phyloP scores from a whole-genome alignment of 768 basidiomycete species.

The Kwoniella bestiolae region DNA sequence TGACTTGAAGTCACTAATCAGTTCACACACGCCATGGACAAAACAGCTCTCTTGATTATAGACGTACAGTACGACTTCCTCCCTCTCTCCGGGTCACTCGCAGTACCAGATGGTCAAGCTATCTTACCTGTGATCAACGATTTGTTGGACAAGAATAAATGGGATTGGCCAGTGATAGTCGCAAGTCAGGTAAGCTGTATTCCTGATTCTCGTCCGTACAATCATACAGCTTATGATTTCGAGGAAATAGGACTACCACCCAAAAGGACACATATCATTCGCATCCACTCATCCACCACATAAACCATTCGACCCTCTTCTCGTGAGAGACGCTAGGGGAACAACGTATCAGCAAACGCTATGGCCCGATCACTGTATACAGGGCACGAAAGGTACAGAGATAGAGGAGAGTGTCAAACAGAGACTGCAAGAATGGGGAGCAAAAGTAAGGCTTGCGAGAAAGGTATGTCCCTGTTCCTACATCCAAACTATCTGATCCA shows the following conservation, averaged over 20 bases:
- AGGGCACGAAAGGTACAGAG: constrained; percentile 65
- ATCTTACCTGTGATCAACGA: constrained; percentile 66
- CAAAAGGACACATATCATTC: constrained; percentile 71
- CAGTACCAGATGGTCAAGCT: constrained; percentile 67
- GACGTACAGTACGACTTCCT: constrained; percentile 88
- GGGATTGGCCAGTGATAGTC: constrained; percentile 58
- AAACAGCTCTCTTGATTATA: constrained; percentile 68
- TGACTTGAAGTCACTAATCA: neutral
- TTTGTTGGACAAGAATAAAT: constrained; percentile 61
- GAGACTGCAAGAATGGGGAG: constrained; percentile 59
- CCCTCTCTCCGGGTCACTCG: constrained; percentile 67
- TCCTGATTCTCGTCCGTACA: too few relatives aligned
- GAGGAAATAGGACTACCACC: constrained; percentile 62
- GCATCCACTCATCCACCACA: constrained; percentile 61
- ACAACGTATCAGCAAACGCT: constrained; percentile 63
- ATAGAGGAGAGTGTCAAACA: constrained; percentile 66
- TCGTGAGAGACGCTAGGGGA: constrained; percentile 48
- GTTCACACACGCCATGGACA: constrained; percentile 24
- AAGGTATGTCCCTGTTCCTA: constrained; percentile 28
- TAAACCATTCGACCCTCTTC: constrained; percentile 59
- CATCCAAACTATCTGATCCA: too few relatives aligned
- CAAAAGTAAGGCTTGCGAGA: constrained; percentile 33
- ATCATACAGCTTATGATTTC: neutral
- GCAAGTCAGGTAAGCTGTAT: constrained; percentile 59
- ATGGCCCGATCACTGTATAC: constrained; percentile 80